Evolutionary conservation across 1,139 yeast species (phyloP), one percentile per base, ranked within the genome.

Genomic region (Suhomyces atakaporum): DNA sequence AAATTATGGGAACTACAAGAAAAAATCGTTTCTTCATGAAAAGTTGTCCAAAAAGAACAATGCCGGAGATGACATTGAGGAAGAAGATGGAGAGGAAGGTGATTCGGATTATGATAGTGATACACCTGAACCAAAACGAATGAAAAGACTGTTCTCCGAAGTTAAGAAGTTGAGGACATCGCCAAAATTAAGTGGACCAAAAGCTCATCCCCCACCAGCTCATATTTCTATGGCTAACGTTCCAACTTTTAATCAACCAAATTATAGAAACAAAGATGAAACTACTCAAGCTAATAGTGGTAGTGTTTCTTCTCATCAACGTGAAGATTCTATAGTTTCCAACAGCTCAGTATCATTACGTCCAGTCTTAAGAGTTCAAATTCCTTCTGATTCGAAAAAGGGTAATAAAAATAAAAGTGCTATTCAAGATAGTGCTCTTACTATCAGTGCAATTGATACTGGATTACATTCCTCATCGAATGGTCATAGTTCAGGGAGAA

Each of bases 301-400:
- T 26, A 27, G 13, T 30, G 31, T 5, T 10, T 25, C 29, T 8
- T 11, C 30, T n/a, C 48, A 43, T 25, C 44, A 45, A 15, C 42
- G 47, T 10, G 52, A 43, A 9, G 52, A 48, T 16, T 41, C 50
- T 3, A 33, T 38, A 19, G 39, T 28, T 13, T 38, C 46, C 29
- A 33, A 19, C 27, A 23, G 36, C 21, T 36, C 42, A 6, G 44
- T 40, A 25, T 35, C 45, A 2, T 65, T 63, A 21, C 54, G 80
- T 34, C 81, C 81, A 2, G 62, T 74, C 3, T 54, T 75, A 24
- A 51, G 80, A 35, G 79, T 75, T 9, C 78, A 73, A 52, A 75
- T 75, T 24, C 80, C 80, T 0, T 56, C 60, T 0, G 75, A 69
- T 46, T 51, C 69, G 6, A 66, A 65, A 40, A 45, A 54, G 18